phyloP scores from a whole-genome alignment of 202 grass and related monocot genomes.

The Schoenoplectus triqueter region DNA sequence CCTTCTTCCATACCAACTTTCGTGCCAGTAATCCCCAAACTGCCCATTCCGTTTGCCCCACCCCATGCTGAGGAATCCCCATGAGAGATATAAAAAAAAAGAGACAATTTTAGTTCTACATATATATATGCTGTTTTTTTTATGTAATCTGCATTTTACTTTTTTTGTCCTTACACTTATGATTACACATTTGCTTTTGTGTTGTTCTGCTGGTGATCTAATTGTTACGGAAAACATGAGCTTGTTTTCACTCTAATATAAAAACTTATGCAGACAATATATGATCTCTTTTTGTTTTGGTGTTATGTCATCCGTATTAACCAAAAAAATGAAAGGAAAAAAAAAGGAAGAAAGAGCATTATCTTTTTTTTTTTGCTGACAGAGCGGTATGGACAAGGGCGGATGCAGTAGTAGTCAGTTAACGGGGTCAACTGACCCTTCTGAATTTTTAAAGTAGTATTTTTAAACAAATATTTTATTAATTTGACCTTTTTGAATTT shows the following conservation, averaged over 20 bases:
- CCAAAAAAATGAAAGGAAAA: not conserved
- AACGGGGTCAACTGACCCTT: not conserved
- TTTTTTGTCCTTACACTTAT: not conserved
- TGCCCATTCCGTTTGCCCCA: constrained; percentile 24
- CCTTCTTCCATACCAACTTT: constrained; percentile 9
- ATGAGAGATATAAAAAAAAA: not conserved
- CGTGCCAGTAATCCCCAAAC: constrained; percentile 7
- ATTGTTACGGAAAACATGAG: not conserved
- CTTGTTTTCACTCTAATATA: not conserved
- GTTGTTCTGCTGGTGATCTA: not conserved
- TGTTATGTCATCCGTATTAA: not conserved
- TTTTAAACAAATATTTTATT: no score
- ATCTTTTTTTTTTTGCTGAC: not conserved
- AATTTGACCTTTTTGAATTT: no score
- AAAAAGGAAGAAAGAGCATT: not conserved
- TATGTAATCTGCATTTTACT: not conserved
- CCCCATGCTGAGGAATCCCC: constrained; percentile 18
- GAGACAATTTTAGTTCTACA: not conserved
- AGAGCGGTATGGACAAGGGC: not conserved
- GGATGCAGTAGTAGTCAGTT: not conserved
- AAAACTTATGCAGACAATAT: not conserved
- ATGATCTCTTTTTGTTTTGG: not conserved
- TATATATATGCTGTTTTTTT: not conserved
- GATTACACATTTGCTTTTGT: constrained; percentile 6
- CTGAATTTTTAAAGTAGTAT: no score